phyloP scores from a whole-genome alignment of 805 yeast species.

The Candida jianshihensis region DNA sequence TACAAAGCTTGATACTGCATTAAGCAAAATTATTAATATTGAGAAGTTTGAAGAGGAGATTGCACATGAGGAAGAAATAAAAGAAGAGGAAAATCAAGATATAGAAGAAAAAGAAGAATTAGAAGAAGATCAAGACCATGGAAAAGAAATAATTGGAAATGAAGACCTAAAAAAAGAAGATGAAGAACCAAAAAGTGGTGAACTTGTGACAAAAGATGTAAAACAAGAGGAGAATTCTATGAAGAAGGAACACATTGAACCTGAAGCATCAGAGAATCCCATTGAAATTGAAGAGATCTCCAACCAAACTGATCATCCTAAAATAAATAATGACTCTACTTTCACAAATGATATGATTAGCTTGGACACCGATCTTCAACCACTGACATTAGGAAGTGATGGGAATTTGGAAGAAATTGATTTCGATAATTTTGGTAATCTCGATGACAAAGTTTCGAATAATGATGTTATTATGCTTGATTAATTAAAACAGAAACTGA shows the following conservation, averaged over 20 bases:
- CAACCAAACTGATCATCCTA: background rate
- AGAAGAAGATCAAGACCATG: background rate
- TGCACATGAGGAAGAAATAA: slow-evolving; percentile 4
- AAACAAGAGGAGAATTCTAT: background rate
- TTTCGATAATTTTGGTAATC: slow-evolving; percentile 9
- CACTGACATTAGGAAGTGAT: slow-evolving; percentile 2
- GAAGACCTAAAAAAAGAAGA: background rate
- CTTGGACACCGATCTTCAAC: slow-evolving; percentile 3
- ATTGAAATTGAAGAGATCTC: background rate
- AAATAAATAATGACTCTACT: background rate
- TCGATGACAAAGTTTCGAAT: slow-evolving; percentile 3
- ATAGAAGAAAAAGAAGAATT: background rate
- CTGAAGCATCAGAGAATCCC: too few relatives aligned
- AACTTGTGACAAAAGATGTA: background rate
- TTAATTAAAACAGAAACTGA: slow-evolving; percentile 1
- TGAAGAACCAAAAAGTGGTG: background rate
- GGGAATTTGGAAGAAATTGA: slow-evolving; percentile 9
- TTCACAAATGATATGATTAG: slow-evolving; percentile 4
- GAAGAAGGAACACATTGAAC: background rate
- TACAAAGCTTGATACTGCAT: slow-evolving; percentile 2
- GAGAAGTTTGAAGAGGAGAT: slow-evolving; percentile 8
- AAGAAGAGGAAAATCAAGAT: background rate
- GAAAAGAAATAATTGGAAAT: background rate
- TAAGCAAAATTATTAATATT: slow-evolving; percentile 6
- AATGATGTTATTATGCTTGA: slow-evolving; percentile 11